Evolutionary conservation across 805 yeast species (phyloP), one percentile per base, ranked within the genome.

Genomic region (Candida silvatica): DNA sequence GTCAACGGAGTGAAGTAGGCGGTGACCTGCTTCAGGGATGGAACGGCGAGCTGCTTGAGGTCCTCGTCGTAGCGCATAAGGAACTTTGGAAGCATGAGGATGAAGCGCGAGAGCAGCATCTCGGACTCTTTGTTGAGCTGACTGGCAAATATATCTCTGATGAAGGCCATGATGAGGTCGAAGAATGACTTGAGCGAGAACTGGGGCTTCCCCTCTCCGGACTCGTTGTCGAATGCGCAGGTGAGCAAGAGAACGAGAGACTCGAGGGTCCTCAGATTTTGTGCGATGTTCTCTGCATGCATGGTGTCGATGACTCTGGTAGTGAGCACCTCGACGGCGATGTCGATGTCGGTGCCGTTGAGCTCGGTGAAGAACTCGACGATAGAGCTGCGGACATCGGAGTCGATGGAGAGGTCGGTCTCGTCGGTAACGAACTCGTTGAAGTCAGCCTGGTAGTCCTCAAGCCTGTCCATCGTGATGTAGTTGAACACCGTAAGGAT

Each of bases 381-480:
- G 1, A 78, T 60, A 0, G 81, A 68, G 32, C 77, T 80, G 35
- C 97, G 69, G 1, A 78, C 69, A 2, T 69, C 55, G 7, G 58
- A 56, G 4, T 69, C 71, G 0, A 77, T 59, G 0, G 78, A 59
- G 22, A 87, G 64, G 2, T 86, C 95, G 2, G 84, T 66, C 37
- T 83, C 87, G 24, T 74, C 80, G 2, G 87, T 71, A 5, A 85
- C 82, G 52, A 74, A 86, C 3, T 54, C 57, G 48, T 87, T 85
- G 48, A 76, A 70, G 49, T 87, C 88, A 2, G 59, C 62, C 3
- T 56, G 52, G 66, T 79, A 83, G 4, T 66, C 68, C 24, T 64
- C 69, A 20, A 60, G 53, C 0, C 61, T 54, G 4, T 62, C 67
- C 1, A 47, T 38, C 2, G 80, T 66, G 9, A 78, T 46, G 8